These are phyloP conservation scores for Eucalyptus paniculata DNA, from an alignment of 345 rosid genomes.

Conservation along the genomic window DNA sequence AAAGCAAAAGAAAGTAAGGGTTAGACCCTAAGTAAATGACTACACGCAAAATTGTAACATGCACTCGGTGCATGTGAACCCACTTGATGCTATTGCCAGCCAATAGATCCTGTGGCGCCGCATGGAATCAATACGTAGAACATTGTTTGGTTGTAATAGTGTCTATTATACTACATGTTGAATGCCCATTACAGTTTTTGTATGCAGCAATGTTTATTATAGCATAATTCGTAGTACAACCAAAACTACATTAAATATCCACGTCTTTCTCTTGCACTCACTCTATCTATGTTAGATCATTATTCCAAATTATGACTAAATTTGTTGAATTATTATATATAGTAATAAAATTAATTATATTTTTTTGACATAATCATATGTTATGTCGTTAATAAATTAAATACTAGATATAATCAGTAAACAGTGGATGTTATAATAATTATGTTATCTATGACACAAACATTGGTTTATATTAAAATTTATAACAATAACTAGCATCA, in stretches of 20 bases:
- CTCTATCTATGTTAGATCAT: neutral
- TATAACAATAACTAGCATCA: no score
- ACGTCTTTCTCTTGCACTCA: neutral
- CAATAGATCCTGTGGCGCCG: neutral
- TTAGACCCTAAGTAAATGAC: neutral
- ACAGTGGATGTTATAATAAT: no score
- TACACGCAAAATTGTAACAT: neutral
- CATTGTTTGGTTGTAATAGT: neutral
- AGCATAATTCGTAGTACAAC: neutral
- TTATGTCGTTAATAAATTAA: no score
- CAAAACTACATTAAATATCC: neutral
- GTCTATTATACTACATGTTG: neutral
- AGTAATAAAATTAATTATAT: no score
- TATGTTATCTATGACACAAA: neutral
- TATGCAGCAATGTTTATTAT: neutral
- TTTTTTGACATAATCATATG: neutral
- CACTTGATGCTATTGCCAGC: no score
- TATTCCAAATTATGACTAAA: neutral
- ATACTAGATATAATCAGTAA: neutral
- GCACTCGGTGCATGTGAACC: neutral
- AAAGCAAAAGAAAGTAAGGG: neutral
- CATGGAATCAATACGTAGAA: neutral
- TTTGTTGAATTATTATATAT: neutral
- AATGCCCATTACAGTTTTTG: neutral
- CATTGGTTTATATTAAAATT: no score